Evolutionary conservation across 2,329 filamentous ascomycete species (phyloP), one percentile per base, ranked within the genome.

Genomic region (Mycosphaerella sp.): DNA sequence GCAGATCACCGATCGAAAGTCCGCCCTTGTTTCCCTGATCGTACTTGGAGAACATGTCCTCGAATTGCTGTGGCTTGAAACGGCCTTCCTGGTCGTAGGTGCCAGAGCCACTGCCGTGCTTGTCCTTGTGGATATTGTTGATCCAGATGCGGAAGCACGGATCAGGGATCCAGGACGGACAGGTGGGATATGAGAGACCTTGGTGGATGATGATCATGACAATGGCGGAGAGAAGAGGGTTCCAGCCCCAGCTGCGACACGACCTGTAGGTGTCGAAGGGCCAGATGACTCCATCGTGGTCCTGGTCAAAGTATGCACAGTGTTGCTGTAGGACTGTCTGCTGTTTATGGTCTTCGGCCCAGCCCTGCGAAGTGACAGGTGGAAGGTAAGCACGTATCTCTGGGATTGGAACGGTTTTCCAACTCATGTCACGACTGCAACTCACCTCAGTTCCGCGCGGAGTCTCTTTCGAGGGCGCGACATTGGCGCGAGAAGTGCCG

Each of bases 251-350:
- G 4, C 64, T 63, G 40, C 70, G 66, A 59, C 75, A 76, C 9
- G 75, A 74, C 14, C 52, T 43, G 62, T 70, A 79, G 2, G 76
- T 79, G 60, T 79, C 77, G 1, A 55, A 59, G 0, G 78, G 76
- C 72, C 71, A 79, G 53, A 80, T 74, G n/a, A 79, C 64, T 30
- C 73, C 73, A 59, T 79, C 77, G 25, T 63, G 58, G 59, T 79
- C 76, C 8, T 64, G 58, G 61, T 80, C 77, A 57, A 75, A 80
- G 68, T 76, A 79, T 17, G 67, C 66, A 58, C 71, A 71, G 61
- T 80, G 78, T 58, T 80, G 77, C 59, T 78, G 75, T 2, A 80
- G 68, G 10, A 78, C 71, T 3, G 69, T 70, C 57, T 74, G 65
- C 47, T 74, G 62, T 0, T 66, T 53, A 55, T 76, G 69, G 0